Percentiles rank a stretch among this genome's conserved stretches.
Conservation (phyloP, 305 asterid species). For the Fraxinus sp. region DNA sequence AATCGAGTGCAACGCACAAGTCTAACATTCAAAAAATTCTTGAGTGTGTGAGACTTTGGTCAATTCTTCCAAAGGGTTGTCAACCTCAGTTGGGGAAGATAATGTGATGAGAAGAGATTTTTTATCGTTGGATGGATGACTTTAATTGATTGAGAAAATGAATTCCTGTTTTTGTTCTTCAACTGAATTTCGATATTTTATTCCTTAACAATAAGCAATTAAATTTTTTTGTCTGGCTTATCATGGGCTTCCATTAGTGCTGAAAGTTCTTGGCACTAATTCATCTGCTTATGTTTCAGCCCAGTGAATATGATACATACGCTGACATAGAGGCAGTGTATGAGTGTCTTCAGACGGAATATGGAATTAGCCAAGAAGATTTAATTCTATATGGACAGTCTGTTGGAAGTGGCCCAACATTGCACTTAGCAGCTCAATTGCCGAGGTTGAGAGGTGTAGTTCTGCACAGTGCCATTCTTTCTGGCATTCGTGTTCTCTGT, state of each 20-base stretch:
- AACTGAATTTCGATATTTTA: not conserved
- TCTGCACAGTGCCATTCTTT: constrained; percentile 95
- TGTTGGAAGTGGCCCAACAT: constrained; percentile 97
- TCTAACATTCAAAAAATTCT: not conserved
- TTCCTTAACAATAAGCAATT: not conserved
- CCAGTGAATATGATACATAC: constrained; percentile 86
- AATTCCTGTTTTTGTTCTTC: not conserved
- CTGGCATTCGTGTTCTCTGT: constrained; percentile 98
- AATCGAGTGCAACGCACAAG: not conserved
- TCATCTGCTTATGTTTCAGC: constrained; percentile 41
- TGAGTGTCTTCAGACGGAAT: constrained; percentile 87
- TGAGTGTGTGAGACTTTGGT: not conserved
- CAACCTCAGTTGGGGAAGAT: not conserved
- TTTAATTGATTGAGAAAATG: not conserved
- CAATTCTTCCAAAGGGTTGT: not conserved
- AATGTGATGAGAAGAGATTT: not conserved
- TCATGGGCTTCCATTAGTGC: not conserved
- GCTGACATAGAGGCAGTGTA: constrained; percentile 97
- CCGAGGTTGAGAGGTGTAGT: constrained; percentile 97
- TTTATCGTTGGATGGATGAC: not conserved
- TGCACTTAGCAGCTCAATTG: constrained; percentile 86
- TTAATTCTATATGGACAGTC: constrained; percentile 91
- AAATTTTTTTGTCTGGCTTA: not conserved
- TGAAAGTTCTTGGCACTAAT: not conserved
- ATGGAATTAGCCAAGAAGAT: constrained; percentile 91